phyloP scores from a whole-genome alignment of 345 rosid genomes.

The Eucalyptus urophylla region DNA sequence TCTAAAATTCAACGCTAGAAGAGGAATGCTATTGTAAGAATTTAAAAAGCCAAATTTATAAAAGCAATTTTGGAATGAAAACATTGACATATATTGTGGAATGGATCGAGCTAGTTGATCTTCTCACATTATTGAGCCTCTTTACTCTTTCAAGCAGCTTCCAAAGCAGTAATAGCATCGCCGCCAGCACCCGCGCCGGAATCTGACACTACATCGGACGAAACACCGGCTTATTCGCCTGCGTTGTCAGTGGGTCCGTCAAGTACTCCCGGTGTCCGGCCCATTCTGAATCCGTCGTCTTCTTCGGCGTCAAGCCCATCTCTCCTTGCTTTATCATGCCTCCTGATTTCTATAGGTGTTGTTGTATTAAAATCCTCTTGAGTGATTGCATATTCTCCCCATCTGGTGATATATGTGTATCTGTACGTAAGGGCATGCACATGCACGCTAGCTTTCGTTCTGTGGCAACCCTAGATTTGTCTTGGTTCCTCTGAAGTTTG shows the following conservation, averaged over 20 bases:
- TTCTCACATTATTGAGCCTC: background rate
- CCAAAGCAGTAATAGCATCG: constrained; percentile 9
- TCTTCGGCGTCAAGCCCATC: constrained; percentile 3
- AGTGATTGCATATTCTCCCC: background rate
- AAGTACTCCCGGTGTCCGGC: constrained; percentile 12
- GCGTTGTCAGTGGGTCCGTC: constrained; percentile 4
- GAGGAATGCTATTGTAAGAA: background rate
- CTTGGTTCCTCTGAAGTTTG: background rate
- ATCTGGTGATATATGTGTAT: background rate
- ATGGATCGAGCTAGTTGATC: background rate
- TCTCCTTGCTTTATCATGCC: background rate
- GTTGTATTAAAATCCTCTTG: background rate
- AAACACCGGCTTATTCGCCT: constrained; percentile 12
- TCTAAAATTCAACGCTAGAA: background rate
- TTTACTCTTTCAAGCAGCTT: constrained; percentile 9
- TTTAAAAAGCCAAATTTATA: background rate
- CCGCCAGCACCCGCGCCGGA: constrained; percentile 11
- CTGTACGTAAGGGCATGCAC: background rate
- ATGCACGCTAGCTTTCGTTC: background rate
- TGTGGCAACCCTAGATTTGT: background rate
- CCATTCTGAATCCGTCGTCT: constrained; percentile 9
- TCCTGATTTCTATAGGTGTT: background rate
- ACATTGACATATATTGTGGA: background rate
- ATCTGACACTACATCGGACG: background rate
- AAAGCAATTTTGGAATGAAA: background rate